Percentiles rank a stretch among this genome's conserved stretches.
Evolutionary conservation across 495 filamentous ascomycete species (phyloP).

Genomic region (Penicillium macrosclerotiorum): DNA sequence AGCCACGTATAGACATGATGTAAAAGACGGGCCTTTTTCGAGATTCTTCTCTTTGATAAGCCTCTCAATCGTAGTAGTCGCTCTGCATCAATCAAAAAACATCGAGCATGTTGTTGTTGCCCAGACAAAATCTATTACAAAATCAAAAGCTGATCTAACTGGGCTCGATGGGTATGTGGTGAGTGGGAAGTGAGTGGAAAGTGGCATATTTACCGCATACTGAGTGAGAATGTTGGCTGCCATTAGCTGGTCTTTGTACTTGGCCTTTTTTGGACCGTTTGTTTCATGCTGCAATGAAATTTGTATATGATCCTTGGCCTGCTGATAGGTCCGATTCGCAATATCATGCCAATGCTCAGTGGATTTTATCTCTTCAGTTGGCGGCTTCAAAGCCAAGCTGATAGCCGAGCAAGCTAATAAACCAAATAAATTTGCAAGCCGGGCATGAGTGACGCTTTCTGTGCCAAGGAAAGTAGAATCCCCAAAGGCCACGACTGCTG

Average conservation of each 20-base stretch:
- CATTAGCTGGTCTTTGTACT: conserved; percentile 44
- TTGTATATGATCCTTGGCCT: conserved; percentile 34
- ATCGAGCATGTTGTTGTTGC: conserved; percentile 33
- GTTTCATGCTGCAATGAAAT: conserved; percentile 30
- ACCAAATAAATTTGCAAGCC: conserved; percentile 32
- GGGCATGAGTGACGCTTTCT: conserved; percentile 28
- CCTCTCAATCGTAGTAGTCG: conserved; percentile 29
- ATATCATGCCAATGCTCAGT: conserved; percentile 25
- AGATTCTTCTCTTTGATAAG: conserved; percentile 31
- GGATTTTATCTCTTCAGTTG: conserved; percentile 6
- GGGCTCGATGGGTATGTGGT: background rate
- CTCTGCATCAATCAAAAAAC: conserved; percentile 35
- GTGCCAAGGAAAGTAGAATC: conserved; percentile 32
- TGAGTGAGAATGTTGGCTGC: conserved; percentile 31
- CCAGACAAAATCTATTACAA: conserved; percentile 26
- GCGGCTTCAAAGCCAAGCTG: conserved; percentile 24
- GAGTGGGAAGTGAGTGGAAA: background rate
- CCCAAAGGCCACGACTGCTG: conserved; percentile 29
- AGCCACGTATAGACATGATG: conserved; percentile 39
- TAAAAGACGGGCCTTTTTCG: conserved; percentile 33
- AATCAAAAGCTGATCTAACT: background rate
- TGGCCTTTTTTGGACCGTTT: conserved; percentile 30
- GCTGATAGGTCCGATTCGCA: conserved; percentile 24
- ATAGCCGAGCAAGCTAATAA: conserved; percentile 31
- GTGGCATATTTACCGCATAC: conserved; percentile 26